Percentiles rank a stretch among this genome's conserved stretches.
Conservation (phyloP, 352 stramenopile genomes). For the Phytophthora syringae region DNA sequence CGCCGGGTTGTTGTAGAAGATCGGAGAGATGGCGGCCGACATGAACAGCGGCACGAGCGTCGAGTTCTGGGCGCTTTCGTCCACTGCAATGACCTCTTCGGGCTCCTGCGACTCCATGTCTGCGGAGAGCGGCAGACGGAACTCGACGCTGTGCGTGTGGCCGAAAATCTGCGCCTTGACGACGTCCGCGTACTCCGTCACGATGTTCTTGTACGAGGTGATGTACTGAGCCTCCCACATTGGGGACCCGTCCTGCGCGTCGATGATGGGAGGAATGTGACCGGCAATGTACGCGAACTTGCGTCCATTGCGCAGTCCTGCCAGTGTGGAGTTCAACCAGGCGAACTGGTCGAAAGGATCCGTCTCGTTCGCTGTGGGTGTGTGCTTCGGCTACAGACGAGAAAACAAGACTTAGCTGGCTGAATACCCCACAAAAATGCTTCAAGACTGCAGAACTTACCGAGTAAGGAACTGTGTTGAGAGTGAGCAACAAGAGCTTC, state of each 20-base stretch:
- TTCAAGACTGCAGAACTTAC: slow-evolving; percentile 26
- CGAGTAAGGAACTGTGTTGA: slow-evolving; percentile 85
- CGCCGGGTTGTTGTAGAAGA: slow-evolving; percentile 91
- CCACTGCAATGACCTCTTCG: slow-evolving; percentile 14
- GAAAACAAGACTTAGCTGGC: background rate
- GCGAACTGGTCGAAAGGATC: slow-evolving; percentile 91
- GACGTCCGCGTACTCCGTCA: slow-evolving; percentile 62
- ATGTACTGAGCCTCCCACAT: slow-evolving; percentile 91
- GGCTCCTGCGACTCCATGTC: slow-evolving; percentile 19
- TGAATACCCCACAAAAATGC: background rate
- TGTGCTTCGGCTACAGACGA: slow-evolving; percentile 56
- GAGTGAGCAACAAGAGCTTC: slow-evolving; percentile 65
- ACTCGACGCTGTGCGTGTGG: slow-evolving; percentile 92
- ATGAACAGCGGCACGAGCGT: slow-evolving; percentile 80
- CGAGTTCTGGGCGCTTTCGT: slow-evolving; percentile 19
- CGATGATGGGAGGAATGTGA: slow-evolving; percentile 92
- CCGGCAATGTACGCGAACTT: slow-evolving; percentile 85
- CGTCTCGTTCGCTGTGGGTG: slow-evolving; percentile 58
- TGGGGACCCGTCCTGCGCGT: slow-evolving; percentile 83
- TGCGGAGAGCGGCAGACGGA: slow-evolving; percentile 59
- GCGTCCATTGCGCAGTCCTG: slow-evolving; percentile 35
- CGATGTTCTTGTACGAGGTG: slow-evolving; percentile 73
- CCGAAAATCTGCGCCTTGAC: slow-evolving; percentile 91
- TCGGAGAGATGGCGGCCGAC: slow-evolving; percentile 81
- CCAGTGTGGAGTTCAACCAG: slow-evolving; percentile 83